Evolutionary conservation across 1,284 basidiomycete genomes (phyloP), one percentile per base, ranked within the genome.

Genomic region (Ganoderma lingzhi): DNA sequence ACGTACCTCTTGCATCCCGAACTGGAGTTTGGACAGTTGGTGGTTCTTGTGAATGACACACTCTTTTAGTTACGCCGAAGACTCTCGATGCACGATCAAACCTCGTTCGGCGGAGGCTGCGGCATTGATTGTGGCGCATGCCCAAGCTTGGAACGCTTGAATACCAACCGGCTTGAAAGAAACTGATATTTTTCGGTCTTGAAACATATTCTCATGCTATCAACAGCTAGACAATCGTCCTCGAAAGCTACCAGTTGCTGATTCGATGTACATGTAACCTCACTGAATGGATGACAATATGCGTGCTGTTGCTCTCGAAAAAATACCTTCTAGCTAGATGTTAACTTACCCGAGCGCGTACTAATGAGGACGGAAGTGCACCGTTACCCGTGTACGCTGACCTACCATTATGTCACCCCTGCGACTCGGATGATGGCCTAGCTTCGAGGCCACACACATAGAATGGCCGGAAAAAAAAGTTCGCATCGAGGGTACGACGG

Each of bases 401-500:
- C 32, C 30, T 32, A 56, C 30, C 30, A 19, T 14, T 12, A 56
- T 35, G 17, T n/a, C 56, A 19, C 6, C 17, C 12, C 23, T 2
- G 28, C 15, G 17, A 10, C 19, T 10, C 9, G 8, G 45, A 23
- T 45, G 44, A 45, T 5, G 17, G 6, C 30, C 6, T 5, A 39
- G 56, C 8, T 12, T 37, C 15, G 10, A 59, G 39, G 19, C 6
- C 55, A 19, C 6, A 35, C 37, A 41, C 14, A 9, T 35, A 59
- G 4, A 59, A 6, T 10, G 6, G 1, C 35, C 10, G 23, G 37
- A 64, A 65, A 59, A 56, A 56, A 48, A 9, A 0, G 65, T 67
- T 53, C 60, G 39, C 62, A 62, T 63, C 61, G 41, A 28, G 42
- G 28, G 15, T 51, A 56, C 66, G 67, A 69, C 66, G 71, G 42